Evolutionary conservation across 2,329 filamentous ascomycete species (phyloP).

Genomic region (Fusarium sp.): DNA sequence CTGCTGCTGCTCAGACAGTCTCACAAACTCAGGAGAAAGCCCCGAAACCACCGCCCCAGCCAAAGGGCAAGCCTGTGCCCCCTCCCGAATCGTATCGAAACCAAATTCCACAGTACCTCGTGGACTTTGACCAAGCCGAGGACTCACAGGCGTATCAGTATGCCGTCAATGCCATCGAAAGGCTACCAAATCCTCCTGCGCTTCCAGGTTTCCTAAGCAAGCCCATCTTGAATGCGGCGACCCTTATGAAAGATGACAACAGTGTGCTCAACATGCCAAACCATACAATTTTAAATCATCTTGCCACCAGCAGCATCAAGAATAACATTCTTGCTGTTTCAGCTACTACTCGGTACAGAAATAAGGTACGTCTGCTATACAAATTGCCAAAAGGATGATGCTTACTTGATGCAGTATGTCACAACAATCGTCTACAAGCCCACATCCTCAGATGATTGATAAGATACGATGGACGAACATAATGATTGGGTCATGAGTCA

Average conservation of each 20-base stretch:
- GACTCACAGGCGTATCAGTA: constrained; percentile 78
- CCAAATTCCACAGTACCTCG: constrained; percentile 83
- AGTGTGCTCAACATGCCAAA: constrained; percentile 97
- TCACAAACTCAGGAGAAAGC: constrained; percentile 11
- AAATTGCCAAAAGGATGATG: background rate
- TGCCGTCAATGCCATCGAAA: constrained; percentile 78
- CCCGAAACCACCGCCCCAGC: constrained; percentile 42
- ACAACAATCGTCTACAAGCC: constrained; percentile 98
- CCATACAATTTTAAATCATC: constrained; percentile 94
- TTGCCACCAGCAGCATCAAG: constrained; percentile 98
- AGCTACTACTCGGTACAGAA: constrained; percentile 95
- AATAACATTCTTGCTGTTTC: constrained; percentile 94
- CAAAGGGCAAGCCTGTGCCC: constrained; percentile 64
- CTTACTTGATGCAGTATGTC: constrained; percentile 73
- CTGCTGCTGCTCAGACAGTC: constrained; percentile 18
- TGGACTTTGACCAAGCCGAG: constrained; percentile 87
- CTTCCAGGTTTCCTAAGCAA: constrained; percentile 92
- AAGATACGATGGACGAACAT: constrained; percentile 5
- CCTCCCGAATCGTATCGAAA: constrained; percentile 71
- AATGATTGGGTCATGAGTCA: background rate
- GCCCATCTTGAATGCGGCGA: constrained; percentile 90
- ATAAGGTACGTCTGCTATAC: constrained; percentile 72
- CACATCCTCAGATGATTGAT: constrained; percentile 66
- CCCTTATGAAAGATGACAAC: constrained; percentile 96
- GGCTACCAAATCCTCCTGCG: constrained; percentile 82